Percentiles rank a stretch among this genome's conserved stretches.
Conservation (phyloP, 2,329 filamentous ascomycete genomes). For the Orbilia javanica region DNA sequence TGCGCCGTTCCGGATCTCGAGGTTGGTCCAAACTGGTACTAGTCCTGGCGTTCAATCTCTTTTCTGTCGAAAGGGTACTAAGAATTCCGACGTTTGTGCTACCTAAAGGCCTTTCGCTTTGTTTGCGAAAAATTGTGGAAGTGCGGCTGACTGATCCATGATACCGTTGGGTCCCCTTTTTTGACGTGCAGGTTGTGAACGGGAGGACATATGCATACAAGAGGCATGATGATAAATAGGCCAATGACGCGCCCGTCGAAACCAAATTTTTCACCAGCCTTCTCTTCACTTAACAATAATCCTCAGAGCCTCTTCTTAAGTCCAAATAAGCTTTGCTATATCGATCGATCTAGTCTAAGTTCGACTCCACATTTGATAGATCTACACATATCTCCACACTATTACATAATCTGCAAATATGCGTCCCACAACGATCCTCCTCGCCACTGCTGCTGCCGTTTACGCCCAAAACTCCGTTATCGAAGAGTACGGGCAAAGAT, state of each 20-base stretch:
- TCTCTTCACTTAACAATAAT: conserved; percentile 2
- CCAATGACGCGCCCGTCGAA: conserved; percentile 1
- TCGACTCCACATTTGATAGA: neutral
- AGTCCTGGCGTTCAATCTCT: conserved; percentile 22
- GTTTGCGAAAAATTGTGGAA: conserved; percentile 21
- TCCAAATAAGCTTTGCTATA: neutral
- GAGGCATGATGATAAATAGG: conserved; percentile 39
- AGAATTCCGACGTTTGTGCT: neutral
- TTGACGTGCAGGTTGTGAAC: conserved; percentile 13
- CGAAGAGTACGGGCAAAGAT: neutral
- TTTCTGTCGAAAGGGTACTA: neutral
- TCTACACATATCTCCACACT: neutral
- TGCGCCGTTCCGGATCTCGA: conserved; percentile 8
- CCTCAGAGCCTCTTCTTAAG: conserved; percentile 8
- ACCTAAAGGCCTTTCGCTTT: neutral
- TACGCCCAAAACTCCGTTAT: conserved; percentile 13
- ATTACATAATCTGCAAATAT: conserved; percentile 21
- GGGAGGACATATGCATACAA: neutral
- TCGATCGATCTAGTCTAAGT: neutral
- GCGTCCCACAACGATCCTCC: conserved; percentile 15
- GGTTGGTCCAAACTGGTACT: conserved; percentile 4
- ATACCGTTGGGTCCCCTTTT: conserved; percentile 10
- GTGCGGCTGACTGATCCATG: conserved; percentile 32
- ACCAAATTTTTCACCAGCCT: neutral
- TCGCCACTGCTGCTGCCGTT: conserved; percentile 18